These are phyloP conservation scores for Brassica hybrid DNA, from an alignment of 441 rosid species.

Conservation along the genomic window DNA sequence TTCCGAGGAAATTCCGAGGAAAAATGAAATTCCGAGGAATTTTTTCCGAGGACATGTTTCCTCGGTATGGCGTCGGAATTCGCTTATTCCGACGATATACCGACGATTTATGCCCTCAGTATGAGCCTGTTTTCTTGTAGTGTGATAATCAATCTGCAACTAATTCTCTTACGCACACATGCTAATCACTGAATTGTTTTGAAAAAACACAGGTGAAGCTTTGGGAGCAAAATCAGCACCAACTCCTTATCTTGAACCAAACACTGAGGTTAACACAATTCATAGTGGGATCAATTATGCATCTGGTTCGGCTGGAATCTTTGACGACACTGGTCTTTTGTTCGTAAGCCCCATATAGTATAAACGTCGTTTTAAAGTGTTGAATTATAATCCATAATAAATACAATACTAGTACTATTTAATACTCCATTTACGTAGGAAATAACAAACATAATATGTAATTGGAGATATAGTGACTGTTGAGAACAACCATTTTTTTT, in stretches of 20 bases:
- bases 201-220: constrained; percentile 46
- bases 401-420: background rate
- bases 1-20: too few relatives aligned
- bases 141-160: background rate
- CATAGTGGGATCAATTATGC: constrained; percentile 62
- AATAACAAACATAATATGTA: background rate
- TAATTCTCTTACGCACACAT: background rate
- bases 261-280: constrained; percentile 43
- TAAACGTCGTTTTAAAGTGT: background rate
- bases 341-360: constrained; percentile 48
- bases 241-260: constrained; percentile 63
- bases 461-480: background rate
- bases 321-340: constrained; percentile 58
- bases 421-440: background rate
- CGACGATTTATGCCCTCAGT: too few relatives aligned
- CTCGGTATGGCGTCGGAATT: too few relatives aligned
- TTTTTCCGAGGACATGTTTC: too few relatives aligned
- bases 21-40: too few relatives aligned
- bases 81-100: too few relatives aligned
- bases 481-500: background rate
- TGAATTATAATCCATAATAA: background rate
- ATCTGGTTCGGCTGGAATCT: constrained; percentile 67
- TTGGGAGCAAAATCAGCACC: constrained; percentile 62
- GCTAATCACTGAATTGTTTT: background rate
- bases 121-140: too few relatives aligned